A percentile compares a stretch with the other conserved stretches of the same genome.
phyloP scores from a whole-genome alignment of 805 yeast genomes.

The Starmerella vitae region DNA sequence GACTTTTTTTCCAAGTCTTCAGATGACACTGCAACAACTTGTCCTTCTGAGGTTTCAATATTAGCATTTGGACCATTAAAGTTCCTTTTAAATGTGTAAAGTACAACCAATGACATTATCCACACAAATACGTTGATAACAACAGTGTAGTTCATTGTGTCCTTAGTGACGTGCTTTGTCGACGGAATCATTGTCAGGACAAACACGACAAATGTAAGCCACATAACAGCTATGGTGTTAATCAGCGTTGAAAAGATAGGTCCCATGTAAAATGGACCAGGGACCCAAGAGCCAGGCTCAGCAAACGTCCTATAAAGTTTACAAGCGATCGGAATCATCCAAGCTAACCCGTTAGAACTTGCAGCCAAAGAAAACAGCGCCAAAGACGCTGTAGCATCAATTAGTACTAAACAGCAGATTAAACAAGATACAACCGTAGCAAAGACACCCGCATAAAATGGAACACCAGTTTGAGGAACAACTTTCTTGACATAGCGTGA shows the following conservation, averaged over 20 bases:
- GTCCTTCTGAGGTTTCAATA: neutral
- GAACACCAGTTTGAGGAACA: slow-evolving; percentile 43
- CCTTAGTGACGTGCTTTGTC: slow-evolving; percentile 25
- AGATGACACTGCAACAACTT: too few relatives aligned
- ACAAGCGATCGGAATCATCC: slow-evolving; percentile 47
- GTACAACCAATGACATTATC: slow-evolving; percentile 32
- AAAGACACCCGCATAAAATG: slow-evolving; percentile 48
- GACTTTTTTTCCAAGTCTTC: too few relatives aligned
- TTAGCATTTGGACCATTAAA: slow-evolving; percentile 41
- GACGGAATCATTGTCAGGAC: slow-evolving; percentile 50
- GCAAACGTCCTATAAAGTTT: slow-evolving; percentile 35
- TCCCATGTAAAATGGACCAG: slow-evolving; percentile 58
- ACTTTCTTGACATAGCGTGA: slow-evolving; percentile 44
- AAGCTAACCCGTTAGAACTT: slow-evolving; percentile 49
- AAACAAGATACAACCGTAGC: slow-evolving; percentile 37
- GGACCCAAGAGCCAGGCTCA: slow-evolving; percentile 26
- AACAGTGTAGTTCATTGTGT: slow-evolving; percentile 55
- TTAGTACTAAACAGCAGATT: slow-evolving; percentile 45
- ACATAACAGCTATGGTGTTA: slow-evolving; percentile 36
- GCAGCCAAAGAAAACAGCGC: slow-evolving; percentile 54
- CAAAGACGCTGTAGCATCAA: slow-evolving; percentile 45
- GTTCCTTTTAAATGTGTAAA: slow-evolving; percentile 39
- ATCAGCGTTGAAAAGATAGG: slow-evolving; percentile 32
- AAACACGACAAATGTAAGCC: slow-evolving; percentile 38
- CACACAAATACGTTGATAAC: slow-evolving; percentile 51